A percentile compares a stretch with the other conserved stretches of the same genome.
Evolutionary conservation across 768 basidiomycete genomes (phyloP).

Genomic region (Serendipita vermifera): DNA sequence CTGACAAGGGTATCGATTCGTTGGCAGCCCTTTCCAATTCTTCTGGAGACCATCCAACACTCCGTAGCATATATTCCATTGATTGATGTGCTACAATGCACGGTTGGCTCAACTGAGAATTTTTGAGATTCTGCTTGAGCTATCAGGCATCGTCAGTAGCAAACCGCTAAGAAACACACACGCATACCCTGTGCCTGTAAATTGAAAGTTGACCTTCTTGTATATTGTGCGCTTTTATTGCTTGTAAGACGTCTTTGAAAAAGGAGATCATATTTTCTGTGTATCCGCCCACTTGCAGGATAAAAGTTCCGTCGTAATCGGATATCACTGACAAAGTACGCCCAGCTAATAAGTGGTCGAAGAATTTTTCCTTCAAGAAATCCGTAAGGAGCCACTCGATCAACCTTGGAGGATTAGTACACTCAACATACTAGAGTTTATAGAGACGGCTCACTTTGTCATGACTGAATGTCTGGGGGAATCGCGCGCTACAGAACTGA

Average conservation of each 20-base stretch:
- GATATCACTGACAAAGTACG: conserved; percentile 56
- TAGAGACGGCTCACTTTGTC: conserved; percentile 55
- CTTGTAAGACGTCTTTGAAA: conserved; percentile 55
- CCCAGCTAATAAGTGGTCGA: conserved; percentile 87
- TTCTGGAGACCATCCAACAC: conserved; percentile 59
- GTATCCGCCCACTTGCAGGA: conserved; percentile 64
- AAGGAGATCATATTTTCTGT: conserved; percentile 75
- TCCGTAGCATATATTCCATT: conserved; percentile 54
- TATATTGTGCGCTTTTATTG: conserved; percentile 49
- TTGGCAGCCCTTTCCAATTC: no score
- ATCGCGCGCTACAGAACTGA: conserved; percentile 44
- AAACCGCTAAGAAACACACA: no score
- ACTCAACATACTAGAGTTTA: no score
- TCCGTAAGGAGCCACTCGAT: conserved; percentile 74
- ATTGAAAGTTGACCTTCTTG: conserved; percentile 61
- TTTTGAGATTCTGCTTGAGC: conserved; percentile 68
- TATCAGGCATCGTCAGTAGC: conserved; percentile 21
- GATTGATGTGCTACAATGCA: conserved; percentile 70
- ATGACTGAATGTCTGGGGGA: conserved; percentile 61
- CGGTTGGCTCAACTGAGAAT: conserved; percentile 76
- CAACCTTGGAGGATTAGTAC: conserved; percentile 1
- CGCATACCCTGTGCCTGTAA: conserved; percentile 75
- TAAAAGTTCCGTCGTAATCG: conserved; percentile 47
- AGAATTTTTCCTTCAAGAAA: conserved; percentile 77
- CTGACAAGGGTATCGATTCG: no score